Percentiles rank a stretch among this genome's conserved stretches.
phyloP scores from a whole-genome alignment of 1,284 basidiomycete species.

The Moniliella sp. region DNA sequence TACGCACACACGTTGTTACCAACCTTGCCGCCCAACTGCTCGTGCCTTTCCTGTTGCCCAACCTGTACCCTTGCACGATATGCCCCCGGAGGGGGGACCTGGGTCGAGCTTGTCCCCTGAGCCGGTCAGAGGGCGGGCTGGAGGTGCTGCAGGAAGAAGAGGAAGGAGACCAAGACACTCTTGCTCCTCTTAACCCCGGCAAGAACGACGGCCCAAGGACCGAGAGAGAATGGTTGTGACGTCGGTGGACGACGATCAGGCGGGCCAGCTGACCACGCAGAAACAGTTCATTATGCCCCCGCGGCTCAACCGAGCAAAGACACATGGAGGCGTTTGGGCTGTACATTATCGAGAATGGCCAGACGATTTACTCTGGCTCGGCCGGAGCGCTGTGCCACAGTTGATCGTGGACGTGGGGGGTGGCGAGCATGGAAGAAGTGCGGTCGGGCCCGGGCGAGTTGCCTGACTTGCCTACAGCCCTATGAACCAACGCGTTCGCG shows the following conservation, averaged over 20 bases:
- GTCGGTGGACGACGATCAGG: no score
- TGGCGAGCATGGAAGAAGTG: no score
- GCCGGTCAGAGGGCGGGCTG: no score
- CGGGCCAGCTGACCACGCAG: no score
- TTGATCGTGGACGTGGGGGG: conserved; percentile 84
- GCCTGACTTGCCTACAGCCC: conserved; percentile 66
- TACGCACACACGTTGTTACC: conserved; percentile 83
- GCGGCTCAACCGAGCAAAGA: conserved; percentile 72
- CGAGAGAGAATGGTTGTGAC: no score
- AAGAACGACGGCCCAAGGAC: neutral
- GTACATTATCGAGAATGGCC: conserved; percentile 88
- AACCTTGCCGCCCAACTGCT: conserved; percentile 74
- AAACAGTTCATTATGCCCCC: conserved; percentile 53
- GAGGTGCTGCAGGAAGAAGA: no score
- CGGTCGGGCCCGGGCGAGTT: conserved; percentile 48
- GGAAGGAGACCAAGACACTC: no score
- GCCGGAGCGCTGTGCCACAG: conserved; percentile 82
- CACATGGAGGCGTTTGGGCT: conserved; percentile 87
- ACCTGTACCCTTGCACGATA: conserved; percentile 87
- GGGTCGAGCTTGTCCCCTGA: neutral
- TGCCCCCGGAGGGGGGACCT: conserved; percentile 58
- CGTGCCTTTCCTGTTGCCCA: conserved; percentile 78
- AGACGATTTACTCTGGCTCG: conserved; percentile 95
- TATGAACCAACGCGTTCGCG: conserved; percentile 79
- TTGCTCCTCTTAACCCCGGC: neutral